Evolutionary conservation across 2,329 filamentous ascomycete species (phyloP), one percentile per base, ranked within the genome.

Genomic region (Aspergillus sergii): DNA sequence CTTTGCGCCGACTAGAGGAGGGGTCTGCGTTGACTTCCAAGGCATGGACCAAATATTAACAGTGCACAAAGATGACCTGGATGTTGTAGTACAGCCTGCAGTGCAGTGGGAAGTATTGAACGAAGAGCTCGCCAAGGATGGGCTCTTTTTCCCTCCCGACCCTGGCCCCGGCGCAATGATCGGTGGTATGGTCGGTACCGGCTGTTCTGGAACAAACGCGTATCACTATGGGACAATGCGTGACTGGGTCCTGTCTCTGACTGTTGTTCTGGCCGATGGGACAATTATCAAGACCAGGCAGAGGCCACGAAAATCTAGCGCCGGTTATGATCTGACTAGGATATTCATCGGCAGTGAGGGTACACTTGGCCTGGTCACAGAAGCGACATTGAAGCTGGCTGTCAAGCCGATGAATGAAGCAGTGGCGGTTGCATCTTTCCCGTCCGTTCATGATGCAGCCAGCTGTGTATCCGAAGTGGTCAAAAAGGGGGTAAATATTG

Each of bases 201-300:
- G 81, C 54, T 84, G 82, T 65, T 83, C 80, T 2, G 93, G 93
- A 63, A 97, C 93, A 19, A 97, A 97, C 75, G 90, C 93, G 14
- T 96, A 96, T 81, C 86, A 93, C 62, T 97, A 96, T 77, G 94
- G 93, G 65, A 97, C 93, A 2, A 97, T 97, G 93, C 89, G 92
- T 66, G 93, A 97, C 74, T 97, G 93, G 93, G 94, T 97, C 11
- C 81, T 96, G 28, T 91, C 87, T 59, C 80, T 97, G 68, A 97
- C 93, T 0, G 92, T 96, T 5, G 93, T 97, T 14, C 84, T 97
- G 70, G 93, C 93, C n/a, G 94, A 97, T 77, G 94, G 94, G 57
- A 96, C 93, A 1, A 79, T 97, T 58, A 89, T 97, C 79, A 94
- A 94, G 83, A 97, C 94, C 11, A 86, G 91, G 66, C 93, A 96